phyloP scores from a whole-genome alignment of 73 alveolate species.

The Tetrahymena elliotti region DNA sequence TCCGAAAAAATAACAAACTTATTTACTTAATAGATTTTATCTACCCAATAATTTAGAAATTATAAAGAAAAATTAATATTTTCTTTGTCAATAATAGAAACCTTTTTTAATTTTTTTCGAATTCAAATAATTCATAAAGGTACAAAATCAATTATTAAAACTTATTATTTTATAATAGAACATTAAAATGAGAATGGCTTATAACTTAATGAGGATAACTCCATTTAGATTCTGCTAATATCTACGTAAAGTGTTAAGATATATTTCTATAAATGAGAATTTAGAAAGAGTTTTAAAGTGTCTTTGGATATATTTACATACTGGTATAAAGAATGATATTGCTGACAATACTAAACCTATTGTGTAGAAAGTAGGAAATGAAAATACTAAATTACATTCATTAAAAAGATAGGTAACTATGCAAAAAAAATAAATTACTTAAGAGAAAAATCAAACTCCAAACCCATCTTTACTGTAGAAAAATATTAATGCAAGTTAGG shows the following conservation, averaged over 20 bases:
- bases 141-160: not conserved
- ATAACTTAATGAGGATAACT: conserved; percentile 15
- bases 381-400: not conserved
- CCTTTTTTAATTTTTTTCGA: too few relatives aligned
- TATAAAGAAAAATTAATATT: too few relatives aligned
- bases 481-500: not conserved
- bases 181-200: conserved; percentile 14
- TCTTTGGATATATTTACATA: conserved; percentile 1
- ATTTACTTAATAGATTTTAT: too few relatives aligned
- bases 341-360: not conserved
- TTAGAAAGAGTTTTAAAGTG: conserved; percentile 15
- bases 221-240: conserved; percentile 29
- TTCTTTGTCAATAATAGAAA: too few relatives aligned
- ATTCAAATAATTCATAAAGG: too few relatives aligned
- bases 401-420: not conserved
- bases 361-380: not conserved
- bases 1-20: too few relatives aligned
- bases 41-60: too few relatives aligned
- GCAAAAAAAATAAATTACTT: not conserved
- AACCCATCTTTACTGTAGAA: not conserved
- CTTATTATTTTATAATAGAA: not conserved
- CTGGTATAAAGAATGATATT: conserved; percentile 11
- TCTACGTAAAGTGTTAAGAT: conserved; percentile 29
- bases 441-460: not conserved
- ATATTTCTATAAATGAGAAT: conserved; percentile 14